Evolutionary conservation across 1,284 basidiomycete genomes (phyloP).

Genomic region (Ganoderma lingzhi): DNA sequence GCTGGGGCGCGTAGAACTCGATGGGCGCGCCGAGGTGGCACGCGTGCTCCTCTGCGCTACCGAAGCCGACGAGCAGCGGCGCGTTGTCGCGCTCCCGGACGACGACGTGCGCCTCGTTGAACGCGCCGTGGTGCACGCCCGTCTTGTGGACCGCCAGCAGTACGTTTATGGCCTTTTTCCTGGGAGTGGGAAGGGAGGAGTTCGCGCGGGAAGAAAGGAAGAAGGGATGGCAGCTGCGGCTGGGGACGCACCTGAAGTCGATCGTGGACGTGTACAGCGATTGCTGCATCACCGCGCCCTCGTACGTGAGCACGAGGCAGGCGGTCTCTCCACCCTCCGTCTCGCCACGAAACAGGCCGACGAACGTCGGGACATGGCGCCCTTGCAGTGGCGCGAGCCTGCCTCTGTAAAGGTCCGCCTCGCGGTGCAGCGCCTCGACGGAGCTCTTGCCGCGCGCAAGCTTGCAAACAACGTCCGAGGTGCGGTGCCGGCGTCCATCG

Average conservation of each 20-base stretch:
- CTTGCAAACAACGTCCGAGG: slow-evolving; percentile 23
- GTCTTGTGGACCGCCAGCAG: slow-evolving; percentile 18
- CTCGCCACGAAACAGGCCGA: slow-evolving; percentile 21
- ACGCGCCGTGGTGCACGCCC: slow-evolving; percentile 20
- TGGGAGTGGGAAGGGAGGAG: slow-evolving; percentile 1
- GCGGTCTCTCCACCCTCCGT: slow-evolving; percentile 14
- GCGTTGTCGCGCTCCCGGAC: slow-evolving; percentile 14
- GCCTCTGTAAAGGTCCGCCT: slow-evolving; percentile 18
- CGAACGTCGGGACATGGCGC: slow-evolving; percentile 15
- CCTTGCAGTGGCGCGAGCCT: slow-evolving; percentile 16
- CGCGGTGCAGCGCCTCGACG: slow-evolving; percentile 14
- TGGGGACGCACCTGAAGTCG: slow-evolving; percentile 23
- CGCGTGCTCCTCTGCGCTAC: slow-evolving; percentile 15
- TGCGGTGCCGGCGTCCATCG: slow-evolving; percentile 9
- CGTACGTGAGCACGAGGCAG: slow-evolving; percentile 20
- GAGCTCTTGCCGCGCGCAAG: slow-evolving; percentile 7
- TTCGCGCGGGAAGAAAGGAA: not conserved
- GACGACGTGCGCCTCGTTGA: slow-evolving; percentile 20
- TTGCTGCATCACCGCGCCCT: slow-evolving; percentile 15
- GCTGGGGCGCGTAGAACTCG: slow-evolving; percentile 21
- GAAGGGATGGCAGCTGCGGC: no score
- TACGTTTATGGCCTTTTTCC: slow-evolving; percentile 19
- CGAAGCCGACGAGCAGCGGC: slow-evolving; percentile 22
- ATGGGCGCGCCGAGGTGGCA: slow-evolving; percentile 16
- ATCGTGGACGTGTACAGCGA: slow-evolving; percentile 17